Base-by-base conservation (phyloP, 2,329 filamentous ascomycete genomes). In the Alternaria triticimaculans region DNA sequence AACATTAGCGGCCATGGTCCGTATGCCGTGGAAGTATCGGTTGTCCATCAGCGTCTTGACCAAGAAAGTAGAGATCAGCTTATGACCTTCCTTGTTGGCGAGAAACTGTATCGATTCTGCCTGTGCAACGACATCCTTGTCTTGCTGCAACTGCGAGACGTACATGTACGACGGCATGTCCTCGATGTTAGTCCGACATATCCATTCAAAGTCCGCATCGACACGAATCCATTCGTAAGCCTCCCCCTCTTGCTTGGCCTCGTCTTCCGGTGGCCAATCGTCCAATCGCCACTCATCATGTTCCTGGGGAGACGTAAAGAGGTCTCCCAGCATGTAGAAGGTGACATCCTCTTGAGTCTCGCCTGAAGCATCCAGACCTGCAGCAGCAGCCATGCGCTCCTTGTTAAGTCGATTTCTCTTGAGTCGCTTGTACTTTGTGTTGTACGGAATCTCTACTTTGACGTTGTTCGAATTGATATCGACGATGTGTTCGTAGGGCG, bases 211-310 rank as follows among this genome's bases (percentile, higher is more conserved):
- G 80, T 99, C 96, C 15, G 95, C 94, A 79, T 99, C 96, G 82
- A 98, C 92, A 20, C 96, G 91, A 71, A 99, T 97, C 96, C 96
- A 99, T 78, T 99, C 96, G 75, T 97, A 99, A 0, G 93, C 97
- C 77, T 99, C 96, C 68, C 94, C 89, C 60, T 96, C 93, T 94
- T 99, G 98, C 73, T 89, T 90, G 37, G 91, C 87, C 80, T 98
- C 94, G 15, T 95, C 93, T 59, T 96, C 93, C 63, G 91, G 88
- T 51, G 92, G 90, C 94, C 95, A 99, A 68, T 98, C 95, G 6
- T 89, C 88, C 6, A 99, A 85, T 55, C 87, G 89, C 95, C 96
- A 99, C 45, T 93, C 89, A 55, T 88, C 84, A 49, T 93, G 88
- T 58, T 99, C 96, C 66, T 96, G 91, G 9, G 91, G 88, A 5